Evolutionary conservation across 768 basidiomycete species (phyloP), one percentile per base, ranked within the genome.

Genomic region (Hydnum rufescens): DNA sequence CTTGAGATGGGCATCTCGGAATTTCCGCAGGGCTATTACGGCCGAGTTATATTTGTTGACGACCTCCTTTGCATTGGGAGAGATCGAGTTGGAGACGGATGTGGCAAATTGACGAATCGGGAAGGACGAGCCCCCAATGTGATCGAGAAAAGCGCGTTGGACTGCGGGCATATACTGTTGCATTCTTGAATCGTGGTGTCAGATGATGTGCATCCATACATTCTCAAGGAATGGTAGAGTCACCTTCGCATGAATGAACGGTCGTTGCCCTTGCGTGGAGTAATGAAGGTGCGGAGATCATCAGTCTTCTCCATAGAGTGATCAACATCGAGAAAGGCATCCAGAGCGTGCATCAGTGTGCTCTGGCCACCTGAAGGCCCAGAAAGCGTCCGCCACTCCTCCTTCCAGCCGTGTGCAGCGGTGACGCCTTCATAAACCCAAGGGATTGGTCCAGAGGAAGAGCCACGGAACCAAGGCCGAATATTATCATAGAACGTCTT

Each of bases 341-440:
- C 82, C 13, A 85, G 65, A 4, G 76, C 74, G 54, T 84, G 82
- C 71, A 99, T 88, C 53, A 90, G 74, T 47, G 80, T 80, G 64
- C 85, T 89, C 68, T 99, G 93, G 2, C 93, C 93, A 2, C 88
- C 93, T 6, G 85, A 89, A 25, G 93, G 92, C 0, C 93, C 93
- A 54, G 42, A 46, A 23, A 56, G 54, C 22, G 43, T 44, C 31
- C 44, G 28, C 26, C 42, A 51, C 31, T 51, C 54, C 22, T 39
- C 36, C 36, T 22, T 39, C n/a, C n/a, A n/a, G 34, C 34, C 34
- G 19, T 19, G 8, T 8, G 26, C 44, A 28, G 43, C 49, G 30
- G 46, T 36, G 26, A 56, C 54, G 19, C 55, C 55, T 34, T 56
- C 55, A 43, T 51, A 56, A n/a, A 56, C 49, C 55, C 55, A 56